A percentile compares a stretch with the other conserved stretches of the same genome.
Conservation (phyloP, 495 filamentous ascomycete genomes). For the Paragyromitra xinjiangensis region DNA sequence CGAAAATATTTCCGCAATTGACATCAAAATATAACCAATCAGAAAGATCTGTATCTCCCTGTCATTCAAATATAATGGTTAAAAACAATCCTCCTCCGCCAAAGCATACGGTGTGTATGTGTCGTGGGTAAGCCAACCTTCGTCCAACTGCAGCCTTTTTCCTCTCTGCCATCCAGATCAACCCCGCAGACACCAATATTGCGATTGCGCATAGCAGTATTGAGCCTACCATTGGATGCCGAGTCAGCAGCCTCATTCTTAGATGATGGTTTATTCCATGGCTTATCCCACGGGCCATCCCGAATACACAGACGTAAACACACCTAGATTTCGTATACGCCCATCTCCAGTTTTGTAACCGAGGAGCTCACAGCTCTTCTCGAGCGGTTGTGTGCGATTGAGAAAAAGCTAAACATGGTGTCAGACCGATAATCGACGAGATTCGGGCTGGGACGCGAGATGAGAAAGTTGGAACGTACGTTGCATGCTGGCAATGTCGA, state of each 20-base stretch:
- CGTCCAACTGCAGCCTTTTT: constrained; percentile 95
- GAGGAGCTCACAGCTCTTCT: constrained; percentile 49
- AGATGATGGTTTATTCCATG: constrained; percentile 12
- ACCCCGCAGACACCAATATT: constrained; percentile 69
- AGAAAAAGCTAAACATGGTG: constrained; percentile 48
- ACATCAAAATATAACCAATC: constrained; percentile 82
- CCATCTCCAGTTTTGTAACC: constrained; percentile 59
- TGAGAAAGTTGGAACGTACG: constrained; percentile 68
- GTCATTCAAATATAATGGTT: constrained; percentile 32
- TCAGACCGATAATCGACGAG: constrained; percentile 36
- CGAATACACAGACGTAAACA: constrained; percentile 56
- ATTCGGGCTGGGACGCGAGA: constrained; percentile 26
- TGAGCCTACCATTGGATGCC: constrained; percentile 70
- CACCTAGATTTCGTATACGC: constrained; percentile 84
- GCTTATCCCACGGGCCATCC: neutral
- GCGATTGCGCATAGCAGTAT: constrained; percentile 82
- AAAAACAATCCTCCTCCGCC: constrained; percentile 3
- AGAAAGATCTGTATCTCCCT: constrained; percentile 98
- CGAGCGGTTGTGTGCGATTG: constrained; percentile 26
- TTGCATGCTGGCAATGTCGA: constrained; percentile 96
- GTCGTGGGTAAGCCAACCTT: constrained; percentile 67
- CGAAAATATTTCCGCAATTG: constrained; percentile 95
- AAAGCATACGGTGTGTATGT: constrained; percentile 1
- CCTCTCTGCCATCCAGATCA: constrained; percentile 83
- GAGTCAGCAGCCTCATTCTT: constrained; percentile 24